Base-by-base conservation (phyloP, 495 filamentous ascomycete genomes). In the Pyrenopolyporus hunteri region DNA sequence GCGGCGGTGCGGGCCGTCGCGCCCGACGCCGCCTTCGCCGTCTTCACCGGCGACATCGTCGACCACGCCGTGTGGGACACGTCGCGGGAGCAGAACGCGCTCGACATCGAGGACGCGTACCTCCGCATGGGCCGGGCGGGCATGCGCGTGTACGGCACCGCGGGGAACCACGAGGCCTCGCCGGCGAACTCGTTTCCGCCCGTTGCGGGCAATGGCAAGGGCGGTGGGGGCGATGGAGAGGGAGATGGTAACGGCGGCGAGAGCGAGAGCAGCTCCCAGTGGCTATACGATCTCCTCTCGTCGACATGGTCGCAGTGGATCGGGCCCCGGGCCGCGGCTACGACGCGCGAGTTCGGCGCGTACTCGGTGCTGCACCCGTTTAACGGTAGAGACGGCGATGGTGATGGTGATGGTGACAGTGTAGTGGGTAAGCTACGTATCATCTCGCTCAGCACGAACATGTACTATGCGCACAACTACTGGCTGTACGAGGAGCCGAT, bases 401-500 rank as follows among this genome's bases (percentile, higher is more conserved):
- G 63, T 37, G 74, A 71, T 29, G 76, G 76, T 9, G n/a, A n/a
- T n/a, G n/a, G n/a, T n/a, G n/a, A n/a, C n/a, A n/a, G n/a, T n/a
- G n/a, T n/a, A n/a, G n/a, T n/a, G n/a, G 37, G 37, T 4, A 42
- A 23, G 8, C 74, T 86, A 2, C 74, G 80, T 11, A 73, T 86
- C 35, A 84, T 86, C 61, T 83, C 81, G 11, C 74, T 84, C 56
- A 86, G 81, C 69, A 85, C 79, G 28, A 78, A 82, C 56, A 73
- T 84, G 63, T 85, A 82, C 73, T 84, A 85, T 63, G 76, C 74
- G 40, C 70, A 77, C 35, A 84, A 85, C 70, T 83, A 79, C 70
- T 80, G 77, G 73, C 56, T 78, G 13, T 85, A 82, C 57, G 63
- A 76, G 43, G 70, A 76, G 9, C 72, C 78, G 1, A 80, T 82